Conservation (phyloP, 2,329 filamentous ascomycete genomes). For the Bipolaris cookei region DNA sequence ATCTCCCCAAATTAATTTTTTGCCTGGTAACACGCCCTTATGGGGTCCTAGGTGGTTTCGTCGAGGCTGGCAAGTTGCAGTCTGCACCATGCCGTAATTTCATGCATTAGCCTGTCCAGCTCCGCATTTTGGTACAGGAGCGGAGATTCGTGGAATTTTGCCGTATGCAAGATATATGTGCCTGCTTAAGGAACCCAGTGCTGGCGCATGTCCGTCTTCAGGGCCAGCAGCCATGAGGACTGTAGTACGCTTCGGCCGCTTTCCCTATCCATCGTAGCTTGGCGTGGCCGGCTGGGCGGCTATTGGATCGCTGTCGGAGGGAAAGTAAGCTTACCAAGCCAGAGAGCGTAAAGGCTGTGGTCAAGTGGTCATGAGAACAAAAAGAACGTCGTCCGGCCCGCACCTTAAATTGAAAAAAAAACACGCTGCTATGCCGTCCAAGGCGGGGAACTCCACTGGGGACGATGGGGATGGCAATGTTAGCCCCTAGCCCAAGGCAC, state of each 20-base stretch:
- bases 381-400: slow-evolving; percentile 12
- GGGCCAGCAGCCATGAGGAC: not conserved
- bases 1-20: not conserved
- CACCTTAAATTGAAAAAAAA: slow-evolving; percentile 12
- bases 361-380: slow-evolving; percentile 12
- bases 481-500: not conserved
- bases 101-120: slow-evolving; percentile 6
- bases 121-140: not conserved
- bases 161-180: not conserved
- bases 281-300: not conserved
- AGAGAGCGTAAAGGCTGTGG: not conserved
- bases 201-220: slow-evolving; percentile 1
- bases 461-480: not conserved
- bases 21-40: not conserved
- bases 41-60: not conserved
- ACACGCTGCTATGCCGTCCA: slow-evolving; percentile 1
- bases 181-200: not conserved
- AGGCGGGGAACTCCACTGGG: slow-evolving; percentile 8
- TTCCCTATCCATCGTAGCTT: slow-evolving; percentile 9
- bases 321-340: not conserved
- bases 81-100: not conserved
- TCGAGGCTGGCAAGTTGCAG: slow-evolving; percentile 1
- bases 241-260: slow-evolving; percentile 6
- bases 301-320: slow-evolving; percentile 19
- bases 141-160: slow-evolving; percentile 15